Evolutionary conservation across 495 filamentous ascomycete genomes (phyloP).

Genomic region (Glutinoglossum americanum): DNA sequence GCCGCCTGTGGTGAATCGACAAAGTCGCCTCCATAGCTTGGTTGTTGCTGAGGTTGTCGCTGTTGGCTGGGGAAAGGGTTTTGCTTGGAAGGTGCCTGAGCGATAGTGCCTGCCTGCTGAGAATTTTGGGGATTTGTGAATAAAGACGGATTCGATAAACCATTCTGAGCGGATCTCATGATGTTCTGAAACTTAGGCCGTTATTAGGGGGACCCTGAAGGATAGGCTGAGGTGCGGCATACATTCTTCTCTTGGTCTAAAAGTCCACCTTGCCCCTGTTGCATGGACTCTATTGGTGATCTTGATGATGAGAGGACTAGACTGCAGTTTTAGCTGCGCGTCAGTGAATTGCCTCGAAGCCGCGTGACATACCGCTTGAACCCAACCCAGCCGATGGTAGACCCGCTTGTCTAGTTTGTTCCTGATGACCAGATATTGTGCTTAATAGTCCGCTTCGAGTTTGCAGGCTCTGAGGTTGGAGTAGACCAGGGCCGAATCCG

Average conservation of each 20-base stretch:
- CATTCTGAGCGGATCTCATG: not conserved
- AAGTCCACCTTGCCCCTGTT: slow-evolving; percentile 8
- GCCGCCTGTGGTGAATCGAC: slow-evolving; percentile 18
- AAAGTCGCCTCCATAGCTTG: slow-evolving; percentile 21
- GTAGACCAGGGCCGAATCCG: slow-evolving; percentile 16
- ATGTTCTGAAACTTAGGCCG: not conserved
- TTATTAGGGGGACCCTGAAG: not conserved
- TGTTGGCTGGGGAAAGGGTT: slow-evolving; percentile 17
- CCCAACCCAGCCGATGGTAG: slow-evolving; percentile 10
- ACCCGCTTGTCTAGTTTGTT: slow-evolving; percentile 12
- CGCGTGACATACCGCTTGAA: slow-evolving; percentile 11
- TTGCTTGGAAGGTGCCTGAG: slow-evolving; percentile 15
- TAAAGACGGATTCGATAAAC: not conserved
- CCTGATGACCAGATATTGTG: slow-evolving; percentile 29
- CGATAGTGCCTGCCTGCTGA: slow-evolving; percentile 6
- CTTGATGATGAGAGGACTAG: slow-evolving; percentile 7
- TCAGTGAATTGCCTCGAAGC: not conserved
- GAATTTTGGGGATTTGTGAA: slow-evolving; percentile 4
- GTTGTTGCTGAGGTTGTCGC: slow-evolving; percentile 15
- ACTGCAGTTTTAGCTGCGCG: not conserved
- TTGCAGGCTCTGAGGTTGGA: slow-evolving; percentile 11
- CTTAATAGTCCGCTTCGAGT: slow-evolving; percentile 34
- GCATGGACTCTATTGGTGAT: slow-evolving; percentile 13
- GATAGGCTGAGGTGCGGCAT: not conserved
- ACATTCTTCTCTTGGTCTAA: slow-evolving; percentile 16